phyloP scores from a whole-genome alignment of 345 rosid species.

The Gossypium raimondii region DNA sequence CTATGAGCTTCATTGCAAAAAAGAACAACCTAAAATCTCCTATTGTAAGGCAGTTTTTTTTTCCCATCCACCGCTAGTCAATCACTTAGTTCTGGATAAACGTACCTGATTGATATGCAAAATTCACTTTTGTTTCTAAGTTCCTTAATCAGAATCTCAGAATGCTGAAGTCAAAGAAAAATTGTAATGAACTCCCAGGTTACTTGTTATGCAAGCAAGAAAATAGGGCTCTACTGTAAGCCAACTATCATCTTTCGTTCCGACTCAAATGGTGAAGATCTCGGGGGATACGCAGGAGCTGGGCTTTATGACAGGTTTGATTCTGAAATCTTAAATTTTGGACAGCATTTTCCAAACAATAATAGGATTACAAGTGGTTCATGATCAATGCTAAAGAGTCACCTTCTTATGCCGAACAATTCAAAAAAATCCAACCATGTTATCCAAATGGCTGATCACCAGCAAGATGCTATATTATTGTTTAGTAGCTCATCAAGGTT shows the following conservation, averaged over 20 bases:
- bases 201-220: conserved; percentile 39
- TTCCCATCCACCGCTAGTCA: neutral
- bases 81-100: neutral
- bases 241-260: conserved; percentile 38
- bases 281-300: conserved; percentile 43
- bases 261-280: conserved; percentile 46
- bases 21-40: conserved; percentile 34
- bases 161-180: neutral
- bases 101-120: neutral
- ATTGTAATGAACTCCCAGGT: conserved; percentile 25
- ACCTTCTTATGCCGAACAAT: neutral
- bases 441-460: neutral
- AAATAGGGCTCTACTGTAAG: conserved; percentile 26
- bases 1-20: conserved; percentile 38
- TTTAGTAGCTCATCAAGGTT: neutral
- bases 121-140: neutral
- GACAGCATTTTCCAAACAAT: neutral
- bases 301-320: conserved; percentile 43
- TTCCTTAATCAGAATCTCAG: neutral
- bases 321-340: neutral
- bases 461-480: neutral
- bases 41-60: conserved; percentile 22
- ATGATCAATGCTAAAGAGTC: neutral
- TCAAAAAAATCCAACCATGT: neutral
- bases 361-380: neutral